Evolutionary conservation across 352 stramenopile species (phyloP).

Genomic region (Phytophthora nicotianae): DNA sequence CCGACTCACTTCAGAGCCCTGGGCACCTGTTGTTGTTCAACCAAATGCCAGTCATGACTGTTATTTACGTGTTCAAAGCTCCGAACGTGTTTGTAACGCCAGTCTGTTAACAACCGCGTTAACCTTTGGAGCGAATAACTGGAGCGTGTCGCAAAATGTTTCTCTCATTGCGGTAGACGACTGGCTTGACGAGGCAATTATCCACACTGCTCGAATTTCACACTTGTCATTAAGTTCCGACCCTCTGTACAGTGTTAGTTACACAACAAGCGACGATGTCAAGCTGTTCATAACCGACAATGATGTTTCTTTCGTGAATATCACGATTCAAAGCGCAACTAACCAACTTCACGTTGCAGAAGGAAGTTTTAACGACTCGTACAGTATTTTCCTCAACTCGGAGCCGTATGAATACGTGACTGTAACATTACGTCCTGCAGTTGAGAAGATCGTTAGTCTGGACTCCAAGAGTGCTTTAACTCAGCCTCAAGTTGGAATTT

Average conservation of each 20-base stretch:
- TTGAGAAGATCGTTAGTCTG: conserved; percentile 53
- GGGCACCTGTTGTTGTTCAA: conserved; percentile 51
- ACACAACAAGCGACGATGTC: conserved; percentile 31
- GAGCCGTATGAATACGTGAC: conserved; percentile 72
- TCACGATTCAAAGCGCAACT: conserved; percentile 42
- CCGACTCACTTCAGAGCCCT: conserved; percentile 69
- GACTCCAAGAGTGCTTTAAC: conserved; percentile 24
- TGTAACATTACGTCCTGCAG: conserved; percentile 39
- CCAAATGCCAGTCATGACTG: conserved; percentile 60
- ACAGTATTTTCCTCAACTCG: conserved; percentile 55
- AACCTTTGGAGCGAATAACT: conserved; percentile 66
- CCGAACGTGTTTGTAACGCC: conserved; percentile 56
- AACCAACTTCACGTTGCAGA: conserved; percentile 66
- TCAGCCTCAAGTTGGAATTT: conserved; percentile 40
- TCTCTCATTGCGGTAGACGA: conserved; percentile 68
- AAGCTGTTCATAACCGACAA: conserved; percentile 66
- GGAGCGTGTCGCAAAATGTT: conserved; percentile 67
- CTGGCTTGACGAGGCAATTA: conserved; percentile 50
- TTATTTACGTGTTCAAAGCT: conserved; percentile 45
- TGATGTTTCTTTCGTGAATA: conserved; percentile 65
- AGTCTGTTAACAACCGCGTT: conserved; percentile 49
- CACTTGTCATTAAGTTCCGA: conserved; percentile 57
- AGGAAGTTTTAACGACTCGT: conserved; percentile 83
- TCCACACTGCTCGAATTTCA: conserved; percentile 59
- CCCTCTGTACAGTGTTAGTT: conserved; percentile 45